Percentiles rank a stretch among this genome's conserved stretches.
These are phyloP conservation scores for Collariella sp. DNA, from an alignment of 495 filamentous ascomycete genomes.

Conservation along the genomic window DNA sequence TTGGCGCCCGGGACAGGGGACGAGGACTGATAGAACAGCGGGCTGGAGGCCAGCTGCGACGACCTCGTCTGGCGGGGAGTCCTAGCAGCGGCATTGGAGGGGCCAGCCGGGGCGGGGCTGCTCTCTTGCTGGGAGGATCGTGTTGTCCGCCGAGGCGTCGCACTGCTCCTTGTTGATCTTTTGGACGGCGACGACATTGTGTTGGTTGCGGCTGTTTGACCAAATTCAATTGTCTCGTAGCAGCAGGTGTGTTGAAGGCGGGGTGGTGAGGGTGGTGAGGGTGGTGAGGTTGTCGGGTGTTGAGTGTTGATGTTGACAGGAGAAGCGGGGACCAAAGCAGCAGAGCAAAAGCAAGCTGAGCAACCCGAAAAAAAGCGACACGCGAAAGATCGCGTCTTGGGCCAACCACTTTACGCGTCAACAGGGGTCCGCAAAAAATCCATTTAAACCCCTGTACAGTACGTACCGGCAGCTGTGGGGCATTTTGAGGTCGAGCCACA, in stretches of 20 bases:
- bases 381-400: constrained; percentile 17
- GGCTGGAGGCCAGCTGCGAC: constrained; percentile 59
- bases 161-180: constrained; percentile 47
- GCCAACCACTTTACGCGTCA: constrained; percentile 20
- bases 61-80: constrained; percentile 38
- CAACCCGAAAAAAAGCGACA: constrained; percentile 21
- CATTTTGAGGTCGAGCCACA: constrained; percentile 22
- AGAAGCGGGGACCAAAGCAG: neutral
- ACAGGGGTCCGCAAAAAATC: constrained; percentile 11
- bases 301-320: neutral
- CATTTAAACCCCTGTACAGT: constrained; percentile 23
- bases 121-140: constrained; percentile 45
- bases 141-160: constrained; percentile 46
- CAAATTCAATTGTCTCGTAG: neutral
- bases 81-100: constrained; percentile 37
- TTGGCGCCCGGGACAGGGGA: constrained; percentile 51
- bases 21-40: constrained; percentile 76
- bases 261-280: neutral
- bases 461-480: constrained; percentile 21
- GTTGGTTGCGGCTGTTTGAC: constrained; percentile 12
- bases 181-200: constrained; percentile 57
- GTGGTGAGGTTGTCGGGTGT: neutral
- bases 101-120: constrained; percentile 43
- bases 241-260: neutral
- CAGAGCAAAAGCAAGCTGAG: no score